Percentiles rank a stretch among this genome's conserved stretches.
These are phyloP conservation scores for Leucaena leucocephala DNA, from an alignment of 306 rosid species.

Conservation along the genomic window DNA sequence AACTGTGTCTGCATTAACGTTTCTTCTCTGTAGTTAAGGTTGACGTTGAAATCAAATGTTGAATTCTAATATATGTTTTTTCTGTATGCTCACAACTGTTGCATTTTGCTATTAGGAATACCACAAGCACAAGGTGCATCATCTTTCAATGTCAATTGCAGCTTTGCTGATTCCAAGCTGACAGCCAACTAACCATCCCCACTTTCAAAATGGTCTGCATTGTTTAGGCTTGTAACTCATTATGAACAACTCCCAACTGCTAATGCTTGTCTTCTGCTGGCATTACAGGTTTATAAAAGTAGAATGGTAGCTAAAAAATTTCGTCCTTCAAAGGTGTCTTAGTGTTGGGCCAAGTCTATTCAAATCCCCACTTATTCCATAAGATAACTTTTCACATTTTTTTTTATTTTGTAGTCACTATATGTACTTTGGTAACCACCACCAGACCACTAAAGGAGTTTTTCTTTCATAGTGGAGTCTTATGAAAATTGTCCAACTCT, in stretches of 20 bases:
- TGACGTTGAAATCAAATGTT: neutral
- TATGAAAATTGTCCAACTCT: neutral
- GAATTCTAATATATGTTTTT: neutral
- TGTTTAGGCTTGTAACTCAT: neutral
- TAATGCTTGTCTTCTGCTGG: constrained; percentile 5
- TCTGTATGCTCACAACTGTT: neutral
- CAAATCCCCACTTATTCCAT: neutral
- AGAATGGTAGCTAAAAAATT: neutral
- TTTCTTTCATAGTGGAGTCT: constrained; percentile 1
- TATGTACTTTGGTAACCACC: neutral
- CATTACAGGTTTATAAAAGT: neutral
- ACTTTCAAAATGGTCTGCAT: neutral
- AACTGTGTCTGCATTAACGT: neutral
- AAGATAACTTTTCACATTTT: neutral
- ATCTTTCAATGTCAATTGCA: no score
- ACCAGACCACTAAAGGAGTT: neutral
- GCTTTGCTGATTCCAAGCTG: neutral
- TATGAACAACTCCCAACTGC: neutral
- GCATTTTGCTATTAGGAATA: neutral
- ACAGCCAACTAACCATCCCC: neutral
- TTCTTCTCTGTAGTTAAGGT: neutral
- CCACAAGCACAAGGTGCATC: neutral
- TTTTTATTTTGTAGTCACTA: constrained; percentile 12
- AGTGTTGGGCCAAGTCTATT: constrained; percentile 4
- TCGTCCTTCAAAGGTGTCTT: constrained; percentile 11